Percentiles rank a stretch among this genome's conserved stretches.
These are phyloP conservation scores for Quillaja saponaria DNA, from an alignment of 306 rosid genomes.

Conservation along the genomic window DNA sequence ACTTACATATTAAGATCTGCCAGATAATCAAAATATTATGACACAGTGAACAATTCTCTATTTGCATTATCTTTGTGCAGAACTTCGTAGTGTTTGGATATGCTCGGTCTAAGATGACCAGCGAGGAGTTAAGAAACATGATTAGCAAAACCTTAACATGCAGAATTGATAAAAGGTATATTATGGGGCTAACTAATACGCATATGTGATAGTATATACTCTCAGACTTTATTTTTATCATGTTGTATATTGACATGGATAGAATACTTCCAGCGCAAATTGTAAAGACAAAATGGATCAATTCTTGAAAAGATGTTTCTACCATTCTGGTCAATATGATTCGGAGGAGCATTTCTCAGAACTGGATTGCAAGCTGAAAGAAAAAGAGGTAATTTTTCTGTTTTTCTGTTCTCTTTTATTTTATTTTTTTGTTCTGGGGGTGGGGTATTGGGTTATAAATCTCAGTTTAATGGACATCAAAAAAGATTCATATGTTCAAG, in stretches of 20 bases:
- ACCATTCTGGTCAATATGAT: slow-evolving; percentile 83
- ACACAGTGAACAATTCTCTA: slow-evolving; percentile 17
- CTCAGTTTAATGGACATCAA: too few species aligned
- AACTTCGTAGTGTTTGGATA: slow-evolving; percentile 75
- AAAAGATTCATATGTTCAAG: too few species aligned
- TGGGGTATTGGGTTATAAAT: neutral
- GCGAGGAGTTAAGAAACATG: slow-evolving; percentile 76
- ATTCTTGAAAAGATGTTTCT: slow-evolving; percentile 82
- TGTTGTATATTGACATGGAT: slow-evolving; percentile 25
- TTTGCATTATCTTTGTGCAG: slow-evolving; percentile 46
- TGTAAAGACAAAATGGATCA: slow-evolving; percentile 88
- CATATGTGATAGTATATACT: too few species aligned
- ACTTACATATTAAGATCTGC: neutral
- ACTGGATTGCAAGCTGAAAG: slow-evolving; percentile 66
- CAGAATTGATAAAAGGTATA: slow-evolving; percentile 86
- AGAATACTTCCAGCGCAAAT: slow-evolving; percentile 60
- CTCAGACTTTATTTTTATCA: slow-evolving; percentile 3
- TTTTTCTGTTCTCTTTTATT: slow-evolving; percentile 3
- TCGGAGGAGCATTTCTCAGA: slow-evolving; percentile 72
- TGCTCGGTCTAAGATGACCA: slow-evolving; percentile 81
- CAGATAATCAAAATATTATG: slow-evolving; percentile 20
- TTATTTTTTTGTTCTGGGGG: neutral
- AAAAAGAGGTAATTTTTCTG: slow-evolving; percentile 63
- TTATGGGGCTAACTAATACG: neutral
- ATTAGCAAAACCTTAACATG: slow-evolving; percentile 84